These are phyloP conservation scores for Alternaria triticina DNA, from an alignment of 2,329 filamentous ascomycete genomes.

Conservation along the genomic window DNA sequence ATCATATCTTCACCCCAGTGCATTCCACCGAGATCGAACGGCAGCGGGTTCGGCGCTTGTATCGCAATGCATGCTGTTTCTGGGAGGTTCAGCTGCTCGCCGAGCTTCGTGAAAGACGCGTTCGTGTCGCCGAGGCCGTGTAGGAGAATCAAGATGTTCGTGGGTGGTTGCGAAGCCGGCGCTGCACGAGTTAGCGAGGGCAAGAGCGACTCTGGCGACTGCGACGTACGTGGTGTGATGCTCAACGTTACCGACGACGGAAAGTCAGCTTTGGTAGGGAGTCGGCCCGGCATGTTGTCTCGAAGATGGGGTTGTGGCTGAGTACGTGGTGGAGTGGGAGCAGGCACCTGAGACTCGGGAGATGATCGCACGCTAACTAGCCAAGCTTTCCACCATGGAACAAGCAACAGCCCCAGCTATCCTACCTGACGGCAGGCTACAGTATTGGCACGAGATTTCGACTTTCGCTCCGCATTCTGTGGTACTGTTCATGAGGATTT, in stretches of 20 bases:
- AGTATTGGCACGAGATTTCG: neutral
- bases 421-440: neutral
- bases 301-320: slow-evolving; percentile 17
- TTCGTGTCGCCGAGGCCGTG: slow-evolving; percentile 85
- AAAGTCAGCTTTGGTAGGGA: slow-evolving; percentile 54
- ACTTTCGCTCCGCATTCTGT: neutral
- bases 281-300: slow-evolving; percentile 49
- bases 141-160: slow-evolving; percentile 79
- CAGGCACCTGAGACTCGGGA: slow-evolving; percentile 11
- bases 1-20: slow-evolving; percentile 68
- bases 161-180: slow-evolving; percentile 63
- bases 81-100: slow-evolving; percentile 71
- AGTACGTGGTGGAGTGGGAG: slow-evolving; percentile 15
- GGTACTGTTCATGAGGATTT: neutral
- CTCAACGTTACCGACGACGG: slow-evolving; percentile 48
- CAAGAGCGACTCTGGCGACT: neutral
- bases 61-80: slow-evolving; percentile 78
- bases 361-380: slow-evolving; percentile 25
- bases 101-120: slow-evolving; percentile 71
- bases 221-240: slow-evolving; percentile 55
- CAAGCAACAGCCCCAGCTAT: neutral
- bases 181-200: slow-evolving; percentile 31
- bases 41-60: slow-evolving; percentile 72
- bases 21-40: slow-evolving; percentile 70
- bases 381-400: slow-evolving; percentile 14